phyloP scores from a whole-genome alignment of 768 basidiomycete genomes.

The Auricularia sp. region DNA sequence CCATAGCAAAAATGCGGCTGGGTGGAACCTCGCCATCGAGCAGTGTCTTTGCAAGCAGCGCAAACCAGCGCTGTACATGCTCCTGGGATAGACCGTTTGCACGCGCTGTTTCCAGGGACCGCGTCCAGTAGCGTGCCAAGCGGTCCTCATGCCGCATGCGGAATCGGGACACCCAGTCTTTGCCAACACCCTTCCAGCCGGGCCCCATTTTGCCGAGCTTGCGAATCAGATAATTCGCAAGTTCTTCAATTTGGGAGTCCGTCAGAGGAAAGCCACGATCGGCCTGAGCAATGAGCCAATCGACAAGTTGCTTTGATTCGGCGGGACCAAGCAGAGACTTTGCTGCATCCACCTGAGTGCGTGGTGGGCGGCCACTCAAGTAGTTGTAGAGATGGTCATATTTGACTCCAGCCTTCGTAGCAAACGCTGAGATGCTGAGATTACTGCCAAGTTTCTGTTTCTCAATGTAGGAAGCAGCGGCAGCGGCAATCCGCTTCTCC shows the following conservation, averaged over 20 bases:
- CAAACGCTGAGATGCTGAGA: background rate
- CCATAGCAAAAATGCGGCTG: no score
- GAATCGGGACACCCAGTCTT: no score
- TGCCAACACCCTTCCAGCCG: no score
- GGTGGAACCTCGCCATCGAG: no score
- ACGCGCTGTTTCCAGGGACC: no score
- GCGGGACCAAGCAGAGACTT: background rate
- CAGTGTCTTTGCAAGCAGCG: no score
- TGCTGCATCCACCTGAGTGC: background rate
- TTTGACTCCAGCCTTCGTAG: background rate
- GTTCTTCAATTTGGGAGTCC: slow-evolving; percentile 11
- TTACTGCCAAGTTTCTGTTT: background rate
- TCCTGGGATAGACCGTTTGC: no score
- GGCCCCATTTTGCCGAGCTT: background rate
- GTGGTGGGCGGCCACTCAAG: background rate
- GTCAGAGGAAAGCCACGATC: slow-evolving; percentile 21
- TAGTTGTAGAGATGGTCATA: background rate
- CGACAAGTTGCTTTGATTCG: slow-evolving; percentile 12
- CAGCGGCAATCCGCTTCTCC: background rate
- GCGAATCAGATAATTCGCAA: slow-evolving; percentile 16
- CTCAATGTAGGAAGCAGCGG: background rate
- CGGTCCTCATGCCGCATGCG: no score
- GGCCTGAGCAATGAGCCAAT: slow-evolving; percentile 20
- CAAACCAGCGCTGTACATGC: no score
- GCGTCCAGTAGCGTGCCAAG: no score